Percentiles rank a stretch among this genome's conserved stretches.
Conservation (phyloP, 192 early-diverging fungal genomes). For the Coemansia biformis region DNA sequence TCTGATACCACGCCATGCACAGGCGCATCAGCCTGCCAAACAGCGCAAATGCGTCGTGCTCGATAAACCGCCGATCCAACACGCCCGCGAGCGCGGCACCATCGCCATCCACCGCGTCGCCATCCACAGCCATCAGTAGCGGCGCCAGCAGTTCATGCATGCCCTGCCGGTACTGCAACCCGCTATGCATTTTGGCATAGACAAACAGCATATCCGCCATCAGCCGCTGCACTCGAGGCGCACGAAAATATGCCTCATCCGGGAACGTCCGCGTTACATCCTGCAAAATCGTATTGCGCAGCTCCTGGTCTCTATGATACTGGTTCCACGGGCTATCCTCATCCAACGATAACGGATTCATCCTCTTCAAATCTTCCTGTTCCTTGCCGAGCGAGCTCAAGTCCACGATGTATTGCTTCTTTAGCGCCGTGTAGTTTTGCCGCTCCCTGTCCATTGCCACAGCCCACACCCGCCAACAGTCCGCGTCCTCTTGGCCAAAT, state of each 20-base stretch:
- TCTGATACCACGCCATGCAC: conserved; percentile 82
- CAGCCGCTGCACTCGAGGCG: conserved; percentile 56
- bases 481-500: conserved; percentile 31
- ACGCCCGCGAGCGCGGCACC: conserved; percentile 18
- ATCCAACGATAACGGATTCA: conserved; percentile 83
- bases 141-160: conserved; percentile 96
- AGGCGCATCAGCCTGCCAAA: conserved; percentile 79
- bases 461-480: conserved; percentile 20
- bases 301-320: conserved; percentile 83
- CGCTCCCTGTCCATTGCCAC: conserved; percentile 27
- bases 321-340: conserved; percentile 91
- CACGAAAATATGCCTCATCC: conserved; percentile 76
- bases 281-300: conserved; percentile 76
- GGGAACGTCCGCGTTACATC: conserved; percentile 95
- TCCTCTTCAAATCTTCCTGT: conserved; percentile 57
- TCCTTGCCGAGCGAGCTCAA: conserved; percentile 2
- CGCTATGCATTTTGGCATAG: conserved; percentile 82
- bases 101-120: conserved; percentile 51
- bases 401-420: conserved; percentile 23
- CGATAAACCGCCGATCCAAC: conserved; percentile 68
- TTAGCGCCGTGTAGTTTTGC: conserved; percentile 18
- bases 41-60: conserved; percentile 80
- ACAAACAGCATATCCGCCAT: conserved; percentile 84
- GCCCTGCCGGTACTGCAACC: conserved; percentile 92
- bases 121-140: conserved; percentile 69